A percentile compares a stretch with the other conserved stretches of the same genome.
These are phyloP conservation scores for Xanthoconium purpureum DNA, from an alignment of 768 basidiomycete species.

Conservation along the genomic window DNA sequence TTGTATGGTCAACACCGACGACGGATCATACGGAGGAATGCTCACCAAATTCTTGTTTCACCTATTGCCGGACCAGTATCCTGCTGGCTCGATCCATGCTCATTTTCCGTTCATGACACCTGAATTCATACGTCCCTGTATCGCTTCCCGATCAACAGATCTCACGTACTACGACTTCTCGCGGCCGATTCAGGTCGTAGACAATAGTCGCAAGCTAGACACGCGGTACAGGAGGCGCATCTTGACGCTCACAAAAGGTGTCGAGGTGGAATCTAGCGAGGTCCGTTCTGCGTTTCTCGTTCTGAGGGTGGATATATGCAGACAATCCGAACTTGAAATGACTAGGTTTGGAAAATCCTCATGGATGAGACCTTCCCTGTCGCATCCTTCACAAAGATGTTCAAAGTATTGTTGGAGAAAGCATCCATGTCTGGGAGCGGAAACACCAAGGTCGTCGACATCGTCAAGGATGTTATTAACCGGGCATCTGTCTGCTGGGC, in stretches of 20 bases:
- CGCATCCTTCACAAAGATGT: conserved; percentile 9
- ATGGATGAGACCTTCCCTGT: conserved; percentile 10
- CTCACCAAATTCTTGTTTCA: conserved; percentile 71
- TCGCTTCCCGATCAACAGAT: conserved; percentile 33
- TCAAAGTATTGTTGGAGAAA: conserved; percentile 6
- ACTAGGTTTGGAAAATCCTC: conserved; percentile 15
- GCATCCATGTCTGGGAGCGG: conserved; percentile 7
- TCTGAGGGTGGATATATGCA: background rate
- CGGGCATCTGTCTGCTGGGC: conserved; percentile 60
- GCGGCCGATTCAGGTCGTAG: conserved; percentile 37
- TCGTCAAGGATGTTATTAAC: conserved; percentile 68
- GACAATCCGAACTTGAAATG: background rate
- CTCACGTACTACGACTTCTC: conserved; percentile 55
- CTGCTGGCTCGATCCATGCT: conserved; percentile 60
- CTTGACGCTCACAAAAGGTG: conserved; percentile 13
- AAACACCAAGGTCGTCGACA: conserved; percentile 43
- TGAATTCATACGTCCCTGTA: conserved; percentile 38
- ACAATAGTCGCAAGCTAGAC: background rate
- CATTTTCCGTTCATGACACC: conserved; percentile 83
- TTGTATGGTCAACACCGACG: conserved; percentile 56
- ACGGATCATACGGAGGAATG: conserved; percentile 76
- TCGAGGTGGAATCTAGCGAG: background rate
- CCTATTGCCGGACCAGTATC: conserved; percentile 67
- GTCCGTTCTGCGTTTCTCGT: conserved; percentile 9
- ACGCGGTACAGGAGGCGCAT: conserved; percentile 17